Conservation (phyloP, 1,139 yeast species). For the Lodderomyces parapsilosis region DNA sequence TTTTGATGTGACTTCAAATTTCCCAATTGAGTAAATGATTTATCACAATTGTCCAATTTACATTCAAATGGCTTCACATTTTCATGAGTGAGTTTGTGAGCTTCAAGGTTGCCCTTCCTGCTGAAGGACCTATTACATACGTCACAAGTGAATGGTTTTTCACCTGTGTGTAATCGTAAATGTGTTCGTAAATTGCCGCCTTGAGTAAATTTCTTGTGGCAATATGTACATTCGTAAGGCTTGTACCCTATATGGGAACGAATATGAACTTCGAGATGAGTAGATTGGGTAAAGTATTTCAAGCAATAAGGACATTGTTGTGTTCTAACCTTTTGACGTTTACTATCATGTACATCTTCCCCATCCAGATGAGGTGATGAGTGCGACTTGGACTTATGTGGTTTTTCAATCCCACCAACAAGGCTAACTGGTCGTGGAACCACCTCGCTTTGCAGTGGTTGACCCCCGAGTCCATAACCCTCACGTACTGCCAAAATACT, state of each 20-base stretch:
- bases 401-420: constrained; percentile 83
- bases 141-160: constrained; percentile 79
- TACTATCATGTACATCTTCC: constrained; percentile 16
- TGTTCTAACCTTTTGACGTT: constrained; percentile 42
- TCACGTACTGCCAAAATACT: constrained; percentile 51
- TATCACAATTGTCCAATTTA: constrained; percentile 76
- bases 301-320: constrained; percentile 72
- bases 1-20: constrained; percentile 93
- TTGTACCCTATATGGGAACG: constrained; percentile 76
- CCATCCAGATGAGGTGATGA: background rate
- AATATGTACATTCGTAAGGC: constrained; percentile 77
- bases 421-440: constrained; percentile 65
- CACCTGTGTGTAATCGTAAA: constrained; percentile 86
- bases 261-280: constrained; percentile 77
- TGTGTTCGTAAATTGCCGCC: constrained; percentile 92
- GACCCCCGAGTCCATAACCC: constrained; percentile 47
- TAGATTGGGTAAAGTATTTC: constrained; percentile 69
- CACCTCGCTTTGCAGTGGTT: constrained; percentile 24
- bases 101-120: constrained; percentile 86
- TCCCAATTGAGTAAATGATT: constrained; percentile 87
- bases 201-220: constrained; percentile 83
- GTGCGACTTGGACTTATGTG: constrained; percentile 30
- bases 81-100: constrained; percentile 80
- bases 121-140: constrained; percentile 74
- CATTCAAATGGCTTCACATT: constrained; percentile 79